Evolutionary conservation across 192 early-diverging fungal genomes (phyloP), one percentile per base, ranked within the genome.

Genomic region (Helicostylum pulchrum): DNA sequence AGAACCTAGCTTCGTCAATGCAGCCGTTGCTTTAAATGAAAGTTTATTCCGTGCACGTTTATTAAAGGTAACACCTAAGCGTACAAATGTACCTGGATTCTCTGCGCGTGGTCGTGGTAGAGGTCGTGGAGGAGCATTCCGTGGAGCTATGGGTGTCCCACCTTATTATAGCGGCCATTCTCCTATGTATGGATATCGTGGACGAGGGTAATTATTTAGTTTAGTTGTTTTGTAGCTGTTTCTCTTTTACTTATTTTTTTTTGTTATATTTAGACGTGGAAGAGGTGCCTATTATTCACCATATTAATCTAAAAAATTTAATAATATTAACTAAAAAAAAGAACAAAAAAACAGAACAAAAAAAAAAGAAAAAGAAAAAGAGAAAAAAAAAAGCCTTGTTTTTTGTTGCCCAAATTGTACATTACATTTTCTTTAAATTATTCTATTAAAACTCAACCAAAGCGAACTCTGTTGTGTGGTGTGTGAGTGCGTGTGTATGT

Each of bases 21-120:
- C 87, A 59, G 93, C 97, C 36, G 78, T 96, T 78, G 79, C 84
- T 30, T 74, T 98, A 56, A 92, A 97, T 70, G 95, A 96, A 43
- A 89, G 90, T 43, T 74, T 94, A 67, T 90, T 98, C 70, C 92
- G 93, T 70, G 93, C 89, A 7, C 82, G 97, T 52, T 71, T 85
- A 30, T 78, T 99, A 43, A 92, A 92, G 82, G 90, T 92, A 53
- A 31, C 50, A 48, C 23, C 91, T 19, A 99, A 99, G 76, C 91
- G 96, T 39, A 97, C 94, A 44, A 99, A 99, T 65, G 76, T 99
- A 45, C 94, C 95, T 7, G 90, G 89, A n/a, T 85, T 93, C 78
- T 76, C 81, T 61, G 68, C 74, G 36, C 85, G 93, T 53, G 92
- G 93, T 26, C 80, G 90, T 57, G 91, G 92, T 10, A 83, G 88